Evolutionary conservation across 805 yeast genomes (phyloP).

Genomic region (Trichomonascus vanleenenianus): DNA sequence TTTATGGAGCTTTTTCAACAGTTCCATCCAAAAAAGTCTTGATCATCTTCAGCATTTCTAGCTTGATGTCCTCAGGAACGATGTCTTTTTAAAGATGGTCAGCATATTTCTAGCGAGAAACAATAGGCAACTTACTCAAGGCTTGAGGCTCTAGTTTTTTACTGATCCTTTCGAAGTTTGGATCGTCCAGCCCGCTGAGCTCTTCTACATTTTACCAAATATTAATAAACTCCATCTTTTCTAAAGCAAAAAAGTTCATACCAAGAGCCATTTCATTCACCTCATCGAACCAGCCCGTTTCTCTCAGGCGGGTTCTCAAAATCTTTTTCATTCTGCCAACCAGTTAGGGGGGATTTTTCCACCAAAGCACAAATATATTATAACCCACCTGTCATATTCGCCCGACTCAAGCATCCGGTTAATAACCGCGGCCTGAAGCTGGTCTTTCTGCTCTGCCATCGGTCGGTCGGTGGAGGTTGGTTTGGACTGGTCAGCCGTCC

Average conservation of each 20-base stretch:
- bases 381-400: conserved; percentile 54
- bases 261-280: conserved; percentile 53
- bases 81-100: conserved; percentile 30
- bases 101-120: not conserved
- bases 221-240: not conserved
- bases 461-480: not conserved
- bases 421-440: conserved; percentile 46
- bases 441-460: not conserved
- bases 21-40: conserved; percentile 15
- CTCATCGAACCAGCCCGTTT: conserved; percentile 82
- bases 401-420: conserved; percentile 68
- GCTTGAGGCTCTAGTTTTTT: conserved; percentile 57
- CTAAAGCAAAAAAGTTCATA: conserved; percentile 20
- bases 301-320: conserved; percentile 55
- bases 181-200: conserved; percentile 35
- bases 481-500: not conserved
- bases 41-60: conserved; percentile 51
- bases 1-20: conserved; percentile 13
- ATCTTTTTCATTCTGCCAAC: conserved; percentile 13
- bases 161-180: conserved; percentile 47
- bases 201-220: conserved; percentile 24
- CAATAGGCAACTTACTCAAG: conserved; percentile 34
- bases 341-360: too few relatives aligned
- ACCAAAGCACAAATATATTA: too few relatives aligned
- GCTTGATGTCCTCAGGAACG: conserved; percentile 61